A percentile compares a stretch with the other conserved stretches of the same genome.
These are phyloP conservation scores for Paramecium biaurelia DNA, from an alignment of 73 alveolate species.

Conservation along the genomic window DNA sequence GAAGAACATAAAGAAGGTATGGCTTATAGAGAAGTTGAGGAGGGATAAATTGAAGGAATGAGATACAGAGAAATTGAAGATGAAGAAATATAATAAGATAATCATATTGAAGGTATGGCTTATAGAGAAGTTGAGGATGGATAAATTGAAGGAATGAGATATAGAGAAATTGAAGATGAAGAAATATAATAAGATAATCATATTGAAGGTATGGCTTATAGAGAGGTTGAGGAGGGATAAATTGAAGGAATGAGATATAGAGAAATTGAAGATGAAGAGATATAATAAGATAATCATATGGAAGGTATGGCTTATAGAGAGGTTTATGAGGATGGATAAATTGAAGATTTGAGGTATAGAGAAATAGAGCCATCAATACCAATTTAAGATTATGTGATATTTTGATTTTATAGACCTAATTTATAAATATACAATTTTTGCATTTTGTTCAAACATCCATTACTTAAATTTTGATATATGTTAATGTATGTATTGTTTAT, in stretches of 20 bases:
- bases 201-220: not conserved
- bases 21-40: not conserved
- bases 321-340: not conserved
- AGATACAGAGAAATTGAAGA: not conserved
- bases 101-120: not conserved
- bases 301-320: constrained; percentile 18
- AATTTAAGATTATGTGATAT: too few species aligned
- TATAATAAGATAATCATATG: not conserved
- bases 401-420: too few species aligned
- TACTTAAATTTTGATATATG: too few species aligned
- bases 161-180: not conserved
- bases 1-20: not conserved
- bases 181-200: not conserved
- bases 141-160: not conserved
- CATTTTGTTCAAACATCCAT: too few species aligned
- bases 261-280: not conserved
- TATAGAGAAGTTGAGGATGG: not conserved
- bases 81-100: not conserved
- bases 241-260: not conserved
- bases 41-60: not conserved
- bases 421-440: too few species aligned
- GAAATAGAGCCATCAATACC: not conserved
- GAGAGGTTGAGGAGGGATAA: not conserved
- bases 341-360: not conserved
- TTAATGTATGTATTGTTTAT: too few species aligned